Base-by-base conservation (phyloP, 2,329 filamentous ascomycete species). In the Trichoderma endophyticum region DNA sequence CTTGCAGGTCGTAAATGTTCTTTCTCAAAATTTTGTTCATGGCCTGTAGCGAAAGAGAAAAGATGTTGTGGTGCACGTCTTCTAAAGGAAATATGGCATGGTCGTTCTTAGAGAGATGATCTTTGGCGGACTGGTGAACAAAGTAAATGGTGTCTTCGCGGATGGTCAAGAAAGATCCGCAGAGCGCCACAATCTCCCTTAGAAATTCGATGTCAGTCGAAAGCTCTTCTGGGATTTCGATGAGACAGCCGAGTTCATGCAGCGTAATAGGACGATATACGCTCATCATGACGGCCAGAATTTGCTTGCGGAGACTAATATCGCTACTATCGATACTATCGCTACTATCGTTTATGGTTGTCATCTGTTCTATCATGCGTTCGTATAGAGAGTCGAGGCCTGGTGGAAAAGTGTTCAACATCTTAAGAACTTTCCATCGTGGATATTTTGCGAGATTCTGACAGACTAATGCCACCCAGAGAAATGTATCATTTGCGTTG, bases 111-210 rank as follows among this genome's bases (percentile, higher is more conserved):
- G 77, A 66, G 8, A 84, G 73, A 72, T 85, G 84, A 4, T 85
- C 83, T 73, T 84, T 83, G 0, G 82, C 84, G 3, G 82, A 84
- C 67, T 84, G 79, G 73, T 86, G 82, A 1, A 86, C 77, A 73
- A 84, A 80, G 68, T 77, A 82, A 7, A 85, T 69, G 0, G 26
- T 76, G 2, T 62, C 71, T 4, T 81, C 70, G 28, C 76, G 76
- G 60, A 83, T 28, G 0, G 78, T 82, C 1, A 85, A 76, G 62
- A 85, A 83, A 5, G 81, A 85, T 30, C 82, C 80, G 72, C 81
- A 85, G 4, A 71, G 18, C 2, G 72, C 39, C 12, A 85, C 75
- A 8, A 83, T 74, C 6, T 80, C 71, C 34, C 62, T 18, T 5
- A 82, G 18, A 1, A 75, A 65, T 8, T 43, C 12, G 18, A 77